Percentiles rank a stretch among this genome's conserved stretches.
phyloP scores from a whole-genome alignment of 2,329 filamentous ascomycete genomes.

The Hypoxylon sp. region DNA sequence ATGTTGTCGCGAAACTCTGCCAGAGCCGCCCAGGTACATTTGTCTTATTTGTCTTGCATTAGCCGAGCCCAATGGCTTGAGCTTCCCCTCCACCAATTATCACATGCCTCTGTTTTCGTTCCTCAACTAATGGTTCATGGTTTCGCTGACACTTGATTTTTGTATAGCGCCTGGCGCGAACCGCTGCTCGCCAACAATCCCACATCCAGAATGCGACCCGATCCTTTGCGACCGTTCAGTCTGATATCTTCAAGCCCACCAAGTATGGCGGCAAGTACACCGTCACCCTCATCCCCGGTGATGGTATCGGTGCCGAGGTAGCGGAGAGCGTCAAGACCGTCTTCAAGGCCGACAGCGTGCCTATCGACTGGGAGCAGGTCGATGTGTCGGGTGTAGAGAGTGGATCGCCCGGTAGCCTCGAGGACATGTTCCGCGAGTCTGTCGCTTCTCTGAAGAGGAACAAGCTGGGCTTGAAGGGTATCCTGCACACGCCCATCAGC shows the following conservation, averaged over 20 bases:
- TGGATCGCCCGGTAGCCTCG: constrained; percentile 80
- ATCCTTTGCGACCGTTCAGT: constrained; percentile 82
- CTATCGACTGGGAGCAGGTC: constrained; percentile 98
- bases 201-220: constrained; percentile 54
- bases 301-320: constrained; percentile 97
- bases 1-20: constrained; percentile 69
- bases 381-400: constrained; percentile 92
- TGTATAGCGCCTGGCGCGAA: constrained; percentile 60
- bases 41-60: constrained; percentile 36
- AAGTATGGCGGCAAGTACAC: constrained; percentile 99
- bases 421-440: constrained; percentile 94
- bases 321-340: constrained; percentile 98
- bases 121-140: too few relatives aligned
- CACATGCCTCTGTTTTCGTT: constrained; percentile 36
- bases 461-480: constrained; percentile 99
- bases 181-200: constrained; percentile 57
- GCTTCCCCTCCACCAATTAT: constrained; percentile 27
- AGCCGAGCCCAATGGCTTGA: constrained; percentile 30
- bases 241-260: constrained; percentile 98
- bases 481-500: constrained; percentile 96
- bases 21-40: constrained; percentile 65
- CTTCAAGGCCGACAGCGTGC: constrained; percentile 99
- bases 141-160: too few relatives aligned
- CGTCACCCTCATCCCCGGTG: constrained; percentile 96
- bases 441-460: constrained; percentile 96